phyloP scores from a whole-genome alignment of 2,329 filamentous ascomycete genomes.

The Akanthomyces uredinophilus region DNA sequence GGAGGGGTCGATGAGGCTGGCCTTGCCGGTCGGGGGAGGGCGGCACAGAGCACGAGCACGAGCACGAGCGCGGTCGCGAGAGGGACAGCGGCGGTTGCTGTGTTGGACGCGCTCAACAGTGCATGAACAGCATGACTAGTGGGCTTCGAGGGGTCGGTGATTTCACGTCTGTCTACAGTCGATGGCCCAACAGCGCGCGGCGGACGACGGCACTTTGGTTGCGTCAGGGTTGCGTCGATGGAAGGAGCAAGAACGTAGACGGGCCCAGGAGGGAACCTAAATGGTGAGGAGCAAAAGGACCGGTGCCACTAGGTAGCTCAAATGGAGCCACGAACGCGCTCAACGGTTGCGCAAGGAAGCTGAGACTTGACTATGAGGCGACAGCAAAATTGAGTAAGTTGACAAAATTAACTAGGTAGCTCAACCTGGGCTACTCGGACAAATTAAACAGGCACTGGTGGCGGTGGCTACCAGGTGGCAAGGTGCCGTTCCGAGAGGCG shows the following conservation, averaged over 20 bases:
- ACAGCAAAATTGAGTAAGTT: background rate
- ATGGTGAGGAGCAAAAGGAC: background rate
- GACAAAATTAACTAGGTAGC: background rate
- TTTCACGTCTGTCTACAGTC: background rate
- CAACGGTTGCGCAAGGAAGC: background rate
- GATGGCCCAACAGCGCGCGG: background rate
- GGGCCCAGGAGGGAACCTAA: background rate
- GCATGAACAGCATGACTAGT: slow-evolving; percentile 10
- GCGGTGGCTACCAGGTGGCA: slow-evolving; percentile 9
- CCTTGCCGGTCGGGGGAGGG: background rate
- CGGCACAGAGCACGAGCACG: background rate
- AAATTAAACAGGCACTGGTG: slow-evolving; percentile 1
- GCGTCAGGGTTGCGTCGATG: slow-evolving; percentile 11
- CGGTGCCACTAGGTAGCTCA: background rate
- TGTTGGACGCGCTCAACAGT: slow-evolving; percentile 8
- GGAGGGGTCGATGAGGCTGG: background rate
- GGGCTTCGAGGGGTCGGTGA: background rate
- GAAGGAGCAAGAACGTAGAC: slow-evolving; percentile 1
- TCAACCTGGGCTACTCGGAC: background rate
- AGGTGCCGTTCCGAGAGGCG: background rate
- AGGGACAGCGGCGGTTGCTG: slow-evolving; percentile 5
- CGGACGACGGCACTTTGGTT: background rate
- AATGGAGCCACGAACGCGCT: background rate
- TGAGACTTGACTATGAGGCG: background rate
- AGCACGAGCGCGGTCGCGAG: background rate